Conservation (phyloP, 306 rosid species). For the Arachis hypogaea region DNA sequence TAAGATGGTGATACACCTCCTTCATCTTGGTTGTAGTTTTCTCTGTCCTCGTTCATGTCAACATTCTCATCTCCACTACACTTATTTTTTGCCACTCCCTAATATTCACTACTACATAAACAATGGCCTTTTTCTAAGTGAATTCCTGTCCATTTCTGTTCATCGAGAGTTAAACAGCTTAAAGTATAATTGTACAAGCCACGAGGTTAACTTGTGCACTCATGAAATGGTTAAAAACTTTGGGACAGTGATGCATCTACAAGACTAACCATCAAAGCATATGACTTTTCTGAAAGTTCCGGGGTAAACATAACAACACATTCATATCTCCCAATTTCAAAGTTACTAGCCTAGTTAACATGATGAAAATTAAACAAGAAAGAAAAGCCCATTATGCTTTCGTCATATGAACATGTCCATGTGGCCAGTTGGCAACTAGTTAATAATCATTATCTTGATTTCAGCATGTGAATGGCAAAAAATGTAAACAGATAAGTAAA, state of each 20-base stretch:
- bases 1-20: neutral
- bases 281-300: constrained; percentile 1
- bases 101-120: neutral
- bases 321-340: neutral
- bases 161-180: constrained; percentile 10
- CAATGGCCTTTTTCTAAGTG: no score
- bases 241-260: neutral
- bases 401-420: neutral
- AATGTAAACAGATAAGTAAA: neutral
- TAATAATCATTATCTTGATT: neutral
- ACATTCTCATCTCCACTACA: neutral
- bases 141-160: neutral
- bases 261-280: constrained; percentile 9
- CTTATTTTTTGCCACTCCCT: neutral
- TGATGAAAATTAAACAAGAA: neutral
- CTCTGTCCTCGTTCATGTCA: neutral
- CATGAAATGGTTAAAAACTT: constrained; percentile 1
- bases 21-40: neutral
- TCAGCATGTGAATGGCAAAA: neutral
- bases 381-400: neutral
- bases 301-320: neutral
- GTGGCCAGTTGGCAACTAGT: neutral
- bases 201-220: constrained; percentile 4
- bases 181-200: neutral
- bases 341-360: constrained; percentile 10